phyloP scores from a whole-genome alignment of 2,329 filamentous ascomycete species.

The Aspergillus melleus region DNA sequence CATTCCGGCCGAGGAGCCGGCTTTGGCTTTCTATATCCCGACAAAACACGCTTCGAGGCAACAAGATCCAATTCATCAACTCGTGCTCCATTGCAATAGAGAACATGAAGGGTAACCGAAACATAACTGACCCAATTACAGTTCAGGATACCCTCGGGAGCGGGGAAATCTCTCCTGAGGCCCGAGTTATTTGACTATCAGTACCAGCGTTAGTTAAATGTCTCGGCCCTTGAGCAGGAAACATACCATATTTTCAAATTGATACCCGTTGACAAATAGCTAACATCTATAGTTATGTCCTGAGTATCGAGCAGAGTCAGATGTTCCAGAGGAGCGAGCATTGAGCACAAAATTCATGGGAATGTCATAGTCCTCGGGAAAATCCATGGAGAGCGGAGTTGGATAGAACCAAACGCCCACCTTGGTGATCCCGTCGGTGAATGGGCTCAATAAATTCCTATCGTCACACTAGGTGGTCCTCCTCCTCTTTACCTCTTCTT shows the following conservation, averaged over 20 bases:
- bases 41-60: background rate
- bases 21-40: background rate
- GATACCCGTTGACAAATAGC: slow-evolving; percentile 54
- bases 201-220: background rate
- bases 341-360: slow-evolving; percentile 52
- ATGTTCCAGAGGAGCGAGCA: slow-evolving; percentile 6
- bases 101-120: too few relatives aligned
- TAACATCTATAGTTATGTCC: slow-evolving; percentile 38
- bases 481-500: slow-evolving; percentile 34
- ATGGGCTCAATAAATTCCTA: slow-evolving; percentile 30
- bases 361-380: slow-evolving; percentile 54
- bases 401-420: slow-evolving; percentile 52
- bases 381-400: slow-evolving; percentile 47
- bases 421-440: slow-evolving; percentile 31
- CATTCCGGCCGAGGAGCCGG: background rate
- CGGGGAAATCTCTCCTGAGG: slow-evolving; percentile 58
- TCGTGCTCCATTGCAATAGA: too few relatives aligned
- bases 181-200: slow-evolving; percentile 49
- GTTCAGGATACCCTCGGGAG: slow-evolving; percentile 54
- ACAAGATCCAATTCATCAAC: background rate
- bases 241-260: slow-evolving; percentile 50
- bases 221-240: background rate
- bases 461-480: background rate
- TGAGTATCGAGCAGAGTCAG: background rate
- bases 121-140: slow-evolving; percentile 40